Conservation (phyloP, 2,329 filamentous ascomycete genomes). For the Magnaporthales sp. region DNA sequence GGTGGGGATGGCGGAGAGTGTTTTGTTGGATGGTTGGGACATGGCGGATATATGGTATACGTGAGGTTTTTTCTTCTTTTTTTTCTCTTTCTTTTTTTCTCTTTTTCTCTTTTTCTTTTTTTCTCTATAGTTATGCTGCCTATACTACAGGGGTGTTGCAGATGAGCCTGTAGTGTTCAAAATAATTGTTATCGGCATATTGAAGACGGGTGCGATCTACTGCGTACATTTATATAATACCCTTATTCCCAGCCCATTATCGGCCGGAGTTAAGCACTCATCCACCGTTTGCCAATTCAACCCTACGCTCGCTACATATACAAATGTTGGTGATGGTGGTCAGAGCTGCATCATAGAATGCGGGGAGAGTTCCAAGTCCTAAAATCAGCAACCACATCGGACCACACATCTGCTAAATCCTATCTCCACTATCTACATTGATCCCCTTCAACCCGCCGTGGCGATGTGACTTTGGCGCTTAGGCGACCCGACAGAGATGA, state of each 20-base stretch:
- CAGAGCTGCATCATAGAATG: neutral
- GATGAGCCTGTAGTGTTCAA: neutral
- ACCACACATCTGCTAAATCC: neutral
- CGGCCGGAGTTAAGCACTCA: neutral
- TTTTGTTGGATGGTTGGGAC: neutral
- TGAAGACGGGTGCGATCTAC: too few species aligned
- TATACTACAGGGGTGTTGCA: neutral
- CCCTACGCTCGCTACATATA: too few species aligned
- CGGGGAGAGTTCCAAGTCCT: neutral
- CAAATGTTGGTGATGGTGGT: neutral
- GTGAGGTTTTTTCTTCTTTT: too few species aligned
- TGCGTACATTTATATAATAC: too few species aligned
- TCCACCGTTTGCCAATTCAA: too few species aligned
- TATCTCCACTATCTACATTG: neutral
- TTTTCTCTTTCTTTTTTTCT: too few species aligned
- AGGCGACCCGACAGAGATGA: neutral
- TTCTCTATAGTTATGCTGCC: neutral
- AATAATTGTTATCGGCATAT: neutral
- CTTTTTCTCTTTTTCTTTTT: too few species aligned
- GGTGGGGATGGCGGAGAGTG: neutral
- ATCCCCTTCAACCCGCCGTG: neutral
- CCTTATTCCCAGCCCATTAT: too few species aligned
- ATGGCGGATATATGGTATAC: too few species aligned
- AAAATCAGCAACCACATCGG: neutral
- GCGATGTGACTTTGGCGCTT: too few species aligned